Evolutionary conservation across 1,284 basidiomycete genomes (phyloP).

Genomic region (Puccinia hordei): DNA sequence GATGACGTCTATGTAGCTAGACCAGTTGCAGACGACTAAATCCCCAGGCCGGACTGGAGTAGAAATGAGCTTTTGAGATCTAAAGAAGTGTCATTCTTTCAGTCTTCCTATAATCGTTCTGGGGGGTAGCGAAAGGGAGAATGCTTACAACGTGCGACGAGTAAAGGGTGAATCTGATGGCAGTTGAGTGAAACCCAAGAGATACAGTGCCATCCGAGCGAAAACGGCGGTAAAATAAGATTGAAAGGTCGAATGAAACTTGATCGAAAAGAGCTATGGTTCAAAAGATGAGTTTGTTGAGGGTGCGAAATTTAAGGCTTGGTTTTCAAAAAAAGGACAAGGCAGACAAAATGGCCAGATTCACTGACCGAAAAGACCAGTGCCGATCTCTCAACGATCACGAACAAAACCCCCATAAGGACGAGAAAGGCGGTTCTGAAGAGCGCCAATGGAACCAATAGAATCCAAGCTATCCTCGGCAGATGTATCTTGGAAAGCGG

Average conservation of each 20-base stretch:
- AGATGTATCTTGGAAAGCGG: slow-evolving; percentile 29
- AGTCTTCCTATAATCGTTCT: not conserved
- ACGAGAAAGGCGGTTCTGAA: slow-evolving; percentile 31
- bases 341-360: not conserved
- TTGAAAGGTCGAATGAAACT: slow-evolving; percentile 13
- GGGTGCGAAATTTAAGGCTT: not conserved
- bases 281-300: not conserved
- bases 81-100: not conserved
- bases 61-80: slow-evolving; percentile 19
- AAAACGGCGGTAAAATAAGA: slow-evolving; percentile 24
- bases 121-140: not conserved
- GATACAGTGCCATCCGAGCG: slow-evolving; percentile 35
- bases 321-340: not conserved
- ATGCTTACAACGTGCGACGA: slow-evolving; percentile 2
- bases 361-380: slow-evolving; percentile 5
- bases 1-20: slow-evolving; percentile 46
- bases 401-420: not conserved
- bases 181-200: slow-evolving; percentile 31
- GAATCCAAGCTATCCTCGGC: slow-evolving; percentile 6
- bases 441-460: slow-evolving; percentile 28
- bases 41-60: slow-evolving; percentile 30
- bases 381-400: slow-evolving; percentile 19
- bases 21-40: slow-evolving; percentile 45
- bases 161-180: slow-evolving; percentile 43
- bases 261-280: slow-evolving; percentile 15